Evolutionary conservation across 2,329 filamentous ascomycete species (phyloP).

Genomic region (Exophiala lecanii-corni): DNA sequence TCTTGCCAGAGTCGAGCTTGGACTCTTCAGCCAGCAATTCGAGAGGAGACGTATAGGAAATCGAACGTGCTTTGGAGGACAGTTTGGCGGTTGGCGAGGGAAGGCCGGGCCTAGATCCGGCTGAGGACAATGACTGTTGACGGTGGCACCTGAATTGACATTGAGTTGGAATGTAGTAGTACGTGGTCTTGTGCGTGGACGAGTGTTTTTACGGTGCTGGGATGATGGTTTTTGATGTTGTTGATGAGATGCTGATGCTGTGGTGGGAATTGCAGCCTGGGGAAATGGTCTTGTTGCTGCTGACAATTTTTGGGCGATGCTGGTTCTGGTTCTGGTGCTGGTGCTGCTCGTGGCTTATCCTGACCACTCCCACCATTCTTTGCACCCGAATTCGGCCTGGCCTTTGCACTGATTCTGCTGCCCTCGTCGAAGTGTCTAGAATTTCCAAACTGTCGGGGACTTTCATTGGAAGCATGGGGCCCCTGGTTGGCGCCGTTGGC

Average conservation of each 20-base stretch:
- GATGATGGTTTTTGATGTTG: no score
- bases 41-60: constrained; percentile 22
- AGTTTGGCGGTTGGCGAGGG: constrained; percentile 13
- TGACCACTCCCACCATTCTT: background rate
- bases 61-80: constrained; percentile 16
- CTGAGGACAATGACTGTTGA: no score
- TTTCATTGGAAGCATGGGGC: constrained; percentile 7
- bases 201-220: background rate
- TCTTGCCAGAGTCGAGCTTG: constrained; percentile 9
- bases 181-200: background rate
- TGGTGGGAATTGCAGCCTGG: no score
- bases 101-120: background rate
- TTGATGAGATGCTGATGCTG: background rate
- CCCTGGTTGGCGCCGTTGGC: background rate
- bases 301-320: no score
- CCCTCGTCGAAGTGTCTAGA: constrained; percentile 21
- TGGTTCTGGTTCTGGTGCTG: background rate
- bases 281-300: background rate
- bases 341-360: background rate
- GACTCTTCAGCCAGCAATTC: constrained; percentile 20
- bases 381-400: no score
- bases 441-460: constrained; percentile 13
- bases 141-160: no score
- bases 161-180: no score
- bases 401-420: background rate